Conservation (phyloP, 306 rosid genomes). For the Acmispon strigosus region DNA sequence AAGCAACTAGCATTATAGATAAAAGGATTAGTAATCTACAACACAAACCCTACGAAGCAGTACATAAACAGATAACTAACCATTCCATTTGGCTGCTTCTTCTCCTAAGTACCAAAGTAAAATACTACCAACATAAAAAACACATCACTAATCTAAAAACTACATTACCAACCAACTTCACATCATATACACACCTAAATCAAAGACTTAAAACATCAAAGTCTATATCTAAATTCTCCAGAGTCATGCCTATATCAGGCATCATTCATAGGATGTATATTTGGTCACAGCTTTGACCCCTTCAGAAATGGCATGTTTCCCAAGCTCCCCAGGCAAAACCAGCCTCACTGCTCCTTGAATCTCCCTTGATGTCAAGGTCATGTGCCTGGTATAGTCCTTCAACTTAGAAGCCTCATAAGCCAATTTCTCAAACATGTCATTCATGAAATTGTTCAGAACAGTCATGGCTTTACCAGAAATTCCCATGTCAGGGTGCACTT, state of each 20-base stretch:
- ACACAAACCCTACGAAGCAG: too few species aligned
- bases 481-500: slow-evolving; percentile 74
- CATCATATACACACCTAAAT: not conserved
- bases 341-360: slow-evolving; percentile 68
- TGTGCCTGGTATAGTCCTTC: slow-evolving; percentile 27
- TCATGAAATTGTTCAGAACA: slow-evolving; percentile 57
- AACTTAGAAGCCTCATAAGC: slow-evolving; percentile 53
- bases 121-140: not conserved
- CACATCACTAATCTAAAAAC: not conserved
- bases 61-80: not conserved
- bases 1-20: not conserved
- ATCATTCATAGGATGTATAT: slow-evolving; percentile 15
- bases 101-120: not conserved
- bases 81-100: not conserved
- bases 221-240: not conserved
- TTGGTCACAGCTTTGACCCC: slow-evolving; percentile 56
- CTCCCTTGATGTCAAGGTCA: slow-evolving; percentile 54
- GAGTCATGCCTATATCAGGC: not conserved
- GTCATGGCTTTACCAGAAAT: slow-evolving; percentile 56
- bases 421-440: slow-evolving; percentile 76
- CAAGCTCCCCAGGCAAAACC: slow-evolving; percentile 63
- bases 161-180: too few species aligned
- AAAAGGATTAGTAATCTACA: not conserved
- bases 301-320: slow-evolving; percentile 70
- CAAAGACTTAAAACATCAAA: not conserved